These are phyloP conservation scores for Suillus decipiens DNA, from an alignment of 768 basidiomycete genomes.

Conservation along the genomic window DNA sequence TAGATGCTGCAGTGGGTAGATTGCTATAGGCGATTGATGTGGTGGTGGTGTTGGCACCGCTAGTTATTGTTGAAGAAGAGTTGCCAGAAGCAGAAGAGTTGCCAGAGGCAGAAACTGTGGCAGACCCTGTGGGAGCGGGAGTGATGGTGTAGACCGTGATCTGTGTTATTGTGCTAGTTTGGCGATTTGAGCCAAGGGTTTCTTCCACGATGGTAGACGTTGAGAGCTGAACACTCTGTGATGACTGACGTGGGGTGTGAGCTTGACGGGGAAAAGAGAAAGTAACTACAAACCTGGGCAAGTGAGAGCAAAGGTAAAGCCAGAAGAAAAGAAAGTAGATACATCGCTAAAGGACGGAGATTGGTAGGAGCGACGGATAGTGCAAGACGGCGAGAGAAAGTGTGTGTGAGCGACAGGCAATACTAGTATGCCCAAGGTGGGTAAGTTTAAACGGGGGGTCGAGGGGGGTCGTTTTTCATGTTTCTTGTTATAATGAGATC, in stretches of 20 bases:
- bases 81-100: constrained; percentile 11
- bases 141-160: constrained; percentile 51
- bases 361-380: not conserved
- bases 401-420: not conserved
- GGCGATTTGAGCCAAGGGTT: constrained; percentile 42
- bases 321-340: constrained; percentile 33
- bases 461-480: constrained; percentile 17
- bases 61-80: constrained; percentile 16
- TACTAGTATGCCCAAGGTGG: not conserved
- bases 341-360: constrained; percentile 19
- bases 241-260: constrained; percentile 6
- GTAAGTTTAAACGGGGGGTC: not conserved
- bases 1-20: constrained; percentile 63
- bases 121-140: constrained; percentile 24
- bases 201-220: constrained; percentile 15
- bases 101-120: constrained; percentile 24
- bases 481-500: not conserved
- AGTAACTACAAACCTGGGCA: constrained; percentile 33
- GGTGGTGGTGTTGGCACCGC: constrained; percentile 32
- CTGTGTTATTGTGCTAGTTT: constrained; percentile 40
- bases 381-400: constrained; percentile 2
- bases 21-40: constrained; percentile 40
- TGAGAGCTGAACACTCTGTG: constrained; percentile 43
- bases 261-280: not conserved
- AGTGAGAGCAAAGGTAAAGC: constrained; percentile 26